Percentiles rank a stretch among this genome's conserved stretches.
These are phyloP conservation scores for Coniella vitis DNA, from an alignment of 2,329 filamentous ascomycete species.

Conservation along the genomic window DNA sequence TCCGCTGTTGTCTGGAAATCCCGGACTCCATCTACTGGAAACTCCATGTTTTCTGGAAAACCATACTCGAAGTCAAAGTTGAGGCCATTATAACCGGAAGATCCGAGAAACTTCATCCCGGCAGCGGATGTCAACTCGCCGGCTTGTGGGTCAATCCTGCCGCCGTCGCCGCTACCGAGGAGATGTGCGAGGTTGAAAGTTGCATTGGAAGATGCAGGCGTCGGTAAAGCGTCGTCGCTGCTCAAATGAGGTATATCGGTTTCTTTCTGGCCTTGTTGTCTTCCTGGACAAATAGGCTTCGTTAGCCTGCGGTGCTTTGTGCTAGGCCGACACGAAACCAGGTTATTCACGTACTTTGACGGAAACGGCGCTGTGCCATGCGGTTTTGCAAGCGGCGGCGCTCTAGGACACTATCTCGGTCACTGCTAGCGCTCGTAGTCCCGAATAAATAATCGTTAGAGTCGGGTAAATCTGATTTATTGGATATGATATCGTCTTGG, in stretches of 20 bases:
- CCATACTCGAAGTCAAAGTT: not conserved
- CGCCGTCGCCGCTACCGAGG: not conserved
- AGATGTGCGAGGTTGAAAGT: not conserved
- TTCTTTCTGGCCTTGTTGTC: not conserved
- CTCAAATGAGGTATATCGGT: not conserved
- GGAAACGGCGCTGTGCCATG: conserved; percentile 18
- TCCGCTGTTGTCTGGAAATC: not conserved
- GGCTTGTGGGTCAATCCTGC: not conserved
- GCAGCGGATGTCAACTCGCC: not conserved
- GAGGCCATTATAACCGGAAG: not conserved
- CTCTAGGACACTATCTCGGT: conserved; percentile 18
- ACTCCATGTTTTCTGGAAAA: not conserved
- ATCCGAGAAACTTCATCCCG: not conserved
- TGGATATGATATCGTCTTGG: too few relatives aligned
- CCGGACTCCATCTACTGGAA: not conserved
- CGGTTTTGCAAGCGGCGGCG: conserved; percentile 18
- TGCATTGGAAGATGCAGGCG: not conserved
- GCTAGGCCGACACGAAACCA: not conserved
- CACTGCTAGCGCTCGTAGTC: not conserved
- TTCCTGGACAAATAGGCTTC: not conserved
- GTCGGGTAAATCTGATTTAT: too few relatives aligned
- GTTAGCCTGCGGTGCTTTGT: not conserved
- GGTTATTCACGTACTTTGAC: conserved; percentile 10
- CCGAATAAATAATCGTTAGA: not conserved
- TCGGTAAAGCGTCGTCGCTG: not conserved